These are phyloP conservation scores for Leptographium galeiforme DNA, from an alignment of 2,329 filamentous ascomycete genomes.

Conservation along the genomic window DNA sequence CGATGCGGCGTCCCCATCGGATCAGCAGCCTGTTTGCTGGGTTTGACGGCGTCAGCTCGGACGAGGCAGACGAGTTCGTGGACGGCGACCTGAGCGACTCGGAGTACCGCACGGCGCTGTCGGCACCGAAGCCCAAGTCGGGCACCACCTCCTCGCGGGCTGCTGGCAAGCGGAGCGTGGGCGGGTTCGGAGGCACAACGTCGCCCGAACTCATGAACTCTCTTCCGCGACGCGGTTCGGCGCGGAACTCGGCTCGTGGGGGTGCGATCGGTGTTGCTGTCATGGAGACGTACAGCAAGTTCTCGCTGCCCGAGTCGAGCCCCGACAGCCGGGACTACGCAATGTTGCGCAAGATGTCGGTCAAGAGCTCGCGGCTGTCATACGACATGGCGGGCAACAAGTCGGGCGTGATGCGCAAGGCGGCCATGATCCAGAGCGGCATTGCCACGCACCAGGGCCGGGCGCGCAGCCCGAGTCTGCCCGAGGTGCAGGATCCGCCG, in stretches of 20 bases:
- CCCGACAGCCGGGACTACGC: conserved; percentile 15
- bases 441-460: conserved; percentile 54
- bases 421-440: conserved; percentile 69
- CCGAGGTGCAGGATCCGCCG: conserved; percentile 53
- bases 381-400: conserved; percentile 28
- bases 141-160: conserved; percentile 16
- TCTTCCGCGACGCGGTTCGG: conserved; percentile 4
- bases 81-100: conserved; percentile 51
- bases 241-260: conserved; percentile 11
- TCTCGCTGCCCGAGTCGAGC: conserved; percentile 19
- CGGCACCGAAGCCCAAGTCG: conserved; percentile 43
- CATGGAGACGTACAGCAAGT: conserved; percentile 33
- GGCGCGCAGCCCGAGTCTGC: conserved; percentile 51
- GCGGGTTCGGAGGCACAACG: conserved; percentile 20
- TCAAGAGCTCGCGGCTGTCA: conserved; percentile 18
- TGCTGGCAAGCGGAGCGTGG: conserved; percentile 26
- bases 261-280: conserved; percentile 22
- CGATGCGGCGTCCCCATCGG: conserved; percentile 56
- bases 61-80: conserved; percentile 49
- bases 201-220: conserved; percentile 27
- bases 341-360: conserved; percentile 17
- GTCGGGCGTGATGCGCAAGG: conserved; percentile 56
- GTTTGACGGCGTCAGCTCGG: conserved; percentile 60
- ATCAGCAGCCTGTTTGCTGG: conserved; percentile 80
- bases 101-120: conserved; percentile 53